These are phyloP conservation scores for Cryphonectria carpinicola DNA, from an alignment of 2,329 filamentous ascomycete species.

Conservation along the genomic window DNA sequence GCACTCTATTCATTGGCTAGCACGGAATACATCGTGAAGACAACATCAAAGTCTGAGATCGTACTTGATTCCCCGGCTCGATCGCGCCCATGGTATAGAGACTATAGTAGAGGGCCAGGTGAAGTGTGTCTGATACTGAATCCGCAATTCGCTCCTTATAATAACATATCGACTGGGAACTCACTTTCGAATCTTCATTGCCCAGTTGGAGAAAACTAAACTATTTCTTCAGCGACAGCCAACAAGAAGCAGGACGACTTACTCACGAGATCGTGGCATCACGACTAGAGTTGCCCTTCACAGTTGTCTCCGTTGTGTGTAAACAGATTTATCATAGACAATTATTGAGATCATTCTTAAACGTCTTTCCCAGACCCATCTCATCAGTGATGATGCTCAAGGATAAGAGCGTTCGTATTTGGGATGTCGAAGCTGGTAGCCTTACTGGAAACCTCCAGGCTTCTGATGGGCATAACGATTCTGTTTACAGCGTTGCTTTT, in stretches of 20 bases:
- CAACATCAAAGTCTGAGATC: not conserved
- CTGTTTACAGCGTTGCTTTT: no score
- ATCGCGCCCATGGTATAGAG: not conserved
- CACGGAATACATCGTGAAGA: not conserved
- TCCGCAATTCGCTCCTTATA: not conserved
- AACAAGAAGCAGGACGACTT: not conserved
- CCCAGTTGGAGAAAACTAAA: not conserved
- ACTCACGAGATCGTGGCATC: not conserved
- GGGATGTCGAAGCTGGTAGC: no score
- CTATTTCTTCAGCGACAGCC: not conserved
- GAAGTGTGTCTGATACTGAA: not conserved
- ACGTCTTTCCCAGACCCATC: not conserved
- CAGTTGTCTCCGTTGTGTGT: not conserved
- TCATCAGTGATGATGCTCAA: not conserved
- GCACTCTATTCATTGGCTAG: not conserved
- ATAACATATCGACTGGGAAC: not conserved
- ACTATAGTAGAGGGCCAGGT: not conserved
- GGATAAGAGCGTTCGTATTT: no score
- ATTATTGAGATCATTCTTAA: not conserved
- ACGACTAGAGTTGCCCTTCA: not conserved
- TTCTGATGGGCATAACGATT: no score
- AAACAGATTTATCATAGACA: not conserved
- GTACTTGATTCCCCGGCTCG: not conserved
- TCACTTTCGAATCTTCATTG: not conserved
- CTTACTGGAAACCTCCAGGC: no score